A percentile compares a stretch with the other conserved stretches of the same genome.
These are phyloP conservation scores for Ophiostoma perfectum DNA, from an alignment of 2,329 filamentous ascomycete genomes.

Conservation along the genomic window DNA sequence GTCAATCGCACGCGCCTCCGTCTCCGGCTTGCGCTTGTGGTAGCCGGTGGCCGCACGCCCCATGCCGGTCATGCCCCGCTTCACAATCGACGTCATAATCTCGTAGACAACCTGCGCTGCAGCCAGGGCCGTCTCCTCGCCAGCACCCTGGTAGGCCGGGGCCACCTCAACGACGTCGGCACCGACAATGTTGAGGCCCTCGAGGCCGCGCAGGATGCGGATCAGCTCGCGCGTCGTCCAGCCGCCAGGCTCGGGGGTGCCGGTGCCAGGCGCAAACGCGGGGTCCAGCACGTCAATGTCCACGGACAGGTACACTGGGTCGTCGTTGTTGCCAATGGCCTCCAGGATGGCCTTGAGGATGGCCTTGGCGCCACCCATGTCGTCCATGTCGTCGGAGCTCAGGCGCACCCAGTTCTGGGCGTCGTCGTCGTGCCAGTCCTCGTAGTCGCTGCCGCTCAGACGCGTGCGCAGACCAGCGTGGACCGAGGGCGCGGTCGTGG, in stretches of 20 bases:
- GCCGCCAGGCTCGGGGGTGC: slow-evolving; percentile 83
- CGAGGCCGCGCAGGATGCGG: slow-evolving; percentile 72
- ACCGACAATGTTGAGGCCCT: slow-evolving; percentile 77
- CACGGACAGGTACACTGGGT: slow-evolving; percentile 53
- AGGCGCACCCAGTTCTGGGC: slow-evolving; percentile 75
- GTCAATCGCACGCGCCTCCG: slow-evolving; percentile 25
- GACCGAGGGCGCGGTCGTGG: slow-evolving; percentile 61
- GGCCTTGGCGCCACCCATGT: slow-evolving; percentile 67
- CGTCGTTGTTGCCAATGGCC: slow-evolving; percentile 64
- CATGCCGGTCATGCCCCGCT: slow-evolving; percentile 37
- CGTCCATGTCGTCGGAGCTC: slow-evolving; percentile 81
- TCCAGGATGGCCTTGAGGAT: slow-evolving; percentile 52
- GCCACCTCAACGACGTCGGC: slow-evolving; percentile 88
- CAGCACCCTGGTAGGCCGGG: slow-evolving; percentile 74
- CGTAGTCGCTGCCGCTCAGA: slow-evolving; percentile 59
- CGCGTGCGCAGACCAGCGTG: slow-evolving; percentile 80
- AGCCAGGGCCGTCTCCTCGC: slow-evolving; percentile 75
- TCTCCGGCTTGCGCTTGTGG: slow-evolving; percentile 9
- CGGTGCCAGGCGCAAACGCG: slow-evolving; percentile 49
- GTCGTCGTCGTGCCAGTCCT: slow-evolving; percentile 66
- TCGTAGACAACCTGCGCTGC: slow-evolving; percentile 82
- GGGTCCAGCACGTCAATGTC: slow-evolving; percentile 38
- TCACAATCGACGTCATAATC: slow-evolving; percentile 69
- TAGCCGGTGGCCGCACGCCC: slow-evolving; percentile 31
- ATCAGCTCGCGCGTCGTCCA: slow-evolving; percentile 90